Evolutionary conservation across 2,329 filamentous ascomycete species (phyloP), one percentile per base, ranked within the genome.

Genomic region (Claviceps humidiphila): DNA sequence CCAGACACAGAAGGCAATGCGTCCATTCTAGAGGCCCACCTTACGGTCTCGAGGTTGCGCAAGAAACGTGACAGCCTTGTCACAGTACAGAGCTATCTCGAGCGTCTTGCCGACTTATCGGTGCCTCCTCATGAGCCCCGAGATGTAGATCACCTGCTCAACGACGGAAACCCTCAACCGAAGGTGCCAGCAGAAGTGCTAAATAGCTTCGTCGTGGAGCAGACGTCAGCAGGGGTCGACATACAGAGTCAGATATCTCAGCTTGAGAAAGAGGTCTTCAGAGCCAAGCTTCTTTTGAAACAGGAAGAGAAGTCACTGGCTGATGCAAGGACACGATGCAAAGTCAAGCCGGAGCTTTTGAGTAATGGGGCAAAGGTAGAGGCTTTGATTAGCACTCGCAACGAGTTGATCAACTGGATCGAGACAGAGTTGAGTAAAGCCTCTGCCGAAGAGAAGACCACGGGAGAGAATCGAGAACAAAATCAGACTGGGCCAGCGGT

Each of bases 391-490:
- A 67, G 67, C 7, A 78, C 81, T 11, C 73, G 82, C 16, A 74
- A 76, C 50, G 77, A 79, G 55, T 71, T 85, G 49, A 84, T 85
- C 54, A 71, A 66, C 53, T 85, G 81, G 81, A 82, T 85, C 53
- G 81, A 85, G 62, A 68, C 67, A 5, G 82, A 84, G 61, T 66
- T 85, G 22, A 68, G 72, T 50, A 78, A 76, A 51, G 77, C 78
- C 1, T 70, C 72, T 4, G 37, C 44, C 0, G 69, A 67, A 2
- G 66, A 61, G 0, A 68, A 66, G 4, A 64, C 58, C 22, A 61
- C 64, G 1, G 65, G 63, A 0, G 61, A 57, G 1, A 61, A 61
- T 5, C 60, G 61, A 0, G 47, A 45, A 9, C 55, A 59, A 4
- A 61, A 62, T 5, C 56, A 57, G 22, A 53, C 60, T 37, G 58